Percentiles rank a stretch among this genome's conserved stretches.
phyloP scores from a whole-genome alignment of 306 rosid genomes.

The Argentina anserina region DNA sequence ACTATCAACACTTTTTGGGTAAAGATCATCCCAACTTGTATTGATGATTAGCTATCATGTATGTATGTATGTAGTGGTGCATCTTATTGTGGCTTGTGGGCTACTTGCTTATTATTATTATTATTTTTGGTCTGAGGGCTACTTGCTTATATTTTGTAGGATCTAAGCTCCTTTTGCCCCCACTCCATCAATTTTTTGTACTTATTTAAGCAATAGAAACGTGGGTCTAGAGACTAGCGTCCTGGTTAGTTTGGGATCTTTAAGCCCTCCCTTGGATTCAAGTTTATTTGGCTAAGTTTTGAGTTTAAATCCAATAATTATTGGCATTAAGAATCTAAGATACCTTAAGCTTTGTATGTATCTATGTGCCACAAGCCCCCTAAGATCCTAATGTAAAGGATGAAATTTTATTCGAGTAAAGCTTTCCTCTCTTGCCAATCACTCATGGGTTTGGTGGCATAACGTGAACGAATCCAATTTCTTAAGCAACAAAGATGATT shows the following conservation, averaged over 20 bases:
- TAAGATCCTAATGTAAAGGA: neutral
- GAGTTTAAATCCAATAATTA: conserved; percentile 13
- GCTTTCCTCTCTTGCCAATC: neutral
- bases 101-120: conserved; percentile 12
- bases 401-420: neutral
- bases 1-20: neutral
- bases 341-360: conserved; percentile 20
- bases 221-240: conserved; percentile 45
- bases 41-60: conserved; percentile 31
- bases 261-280: conserved; percentile 5
- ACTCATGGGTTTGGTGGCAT: neutral
- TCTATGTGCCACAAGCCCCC: conserved; percentile 4
- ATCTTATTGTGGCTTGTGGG: conserved; percentile 33
- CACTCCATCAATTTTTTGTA: neutral
- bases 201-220: neutral
- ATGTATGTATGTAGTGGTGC: conserved; percentile 28
- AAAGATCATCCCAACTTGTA: conserved; percentile 4
- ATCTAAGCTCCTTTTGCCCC: conserved; percentile 7
- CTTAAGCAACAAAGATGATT: neutral
- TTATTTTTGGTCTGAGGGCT: conserved; percentile 7
- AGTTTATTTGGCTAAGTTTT: conserved; percentile 17
- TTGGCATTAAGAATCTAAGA: neutral
- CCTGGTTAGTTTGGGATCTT: conserved; percentile 25
- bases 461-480: neutral
- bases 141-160: conserved; percentile 15